Evolutionary conservation across 768 basidiomycete genomes (phyloP).

Genomic region (Amanita thiersii): DNA sequence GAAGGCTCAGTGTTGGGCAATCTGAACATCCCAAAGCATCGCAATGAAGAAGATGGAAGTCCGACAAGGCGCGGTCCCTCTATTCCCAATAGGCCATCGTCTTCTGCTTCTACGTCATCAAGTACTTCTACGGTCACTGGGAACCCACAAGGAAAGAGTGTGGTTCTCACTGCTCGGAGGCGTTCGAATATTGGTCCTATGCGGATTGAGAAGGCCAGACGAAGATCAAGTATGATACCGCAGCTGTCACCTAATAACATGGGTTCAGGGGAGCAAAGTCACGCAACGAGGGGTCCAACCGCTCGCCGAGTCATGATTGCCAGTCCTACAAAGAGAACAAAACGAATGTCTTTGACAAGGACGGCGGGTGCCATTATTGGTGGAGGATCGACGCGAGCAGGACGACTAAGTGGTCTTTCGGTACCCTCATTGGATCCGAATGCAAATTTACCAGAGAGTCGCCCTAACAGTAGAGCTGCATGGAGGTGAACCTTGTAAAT

Average conservation of each 20-base stretch:
- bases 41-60: conserved; percentile 30
- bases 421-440: conserved; percentile 35
- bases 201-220: conserved; percentile 61
- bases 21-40: conserved; percentile 31
- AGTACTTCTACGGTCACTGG: conserved; percentile 5
- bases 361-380: conserved; percentile 19
- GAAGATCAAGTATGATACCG: conserved; percentile 80
- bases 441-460: conserved; percentile 30
- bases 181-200: conserved; percentile 73
- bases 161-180: conserved; percentile 14
- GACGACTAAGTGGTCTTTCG: conserved; percentile 13
- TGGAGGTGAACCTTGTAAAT: conserved; percentile 7
- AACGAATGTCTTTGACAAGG: conserved; percentile 46
- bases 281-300: conserved; percentile 20
- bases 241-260: conserved; percentile 42
- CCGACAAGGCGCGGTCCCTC: conserved; percentile 45
- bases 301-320: conserved; percentile 34
- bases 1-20: conserved; percentile 16
- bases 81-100: conserved; percentile 26
- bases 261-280: conserved; percentile 18
- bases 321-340: conserved; percentile 55
- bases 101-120: conserved; percentile 17
- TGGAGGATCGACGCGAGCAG: not conserved
- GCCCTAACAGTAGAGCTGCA: conserved; percentile 6
- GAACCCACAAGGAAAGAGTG: not conserved